Percentiles rank a stretch among this genome's conserved stretches.
Conservation (phyloP, 441 rosid genomes). For the Flueggea neowawraea region DNA sequence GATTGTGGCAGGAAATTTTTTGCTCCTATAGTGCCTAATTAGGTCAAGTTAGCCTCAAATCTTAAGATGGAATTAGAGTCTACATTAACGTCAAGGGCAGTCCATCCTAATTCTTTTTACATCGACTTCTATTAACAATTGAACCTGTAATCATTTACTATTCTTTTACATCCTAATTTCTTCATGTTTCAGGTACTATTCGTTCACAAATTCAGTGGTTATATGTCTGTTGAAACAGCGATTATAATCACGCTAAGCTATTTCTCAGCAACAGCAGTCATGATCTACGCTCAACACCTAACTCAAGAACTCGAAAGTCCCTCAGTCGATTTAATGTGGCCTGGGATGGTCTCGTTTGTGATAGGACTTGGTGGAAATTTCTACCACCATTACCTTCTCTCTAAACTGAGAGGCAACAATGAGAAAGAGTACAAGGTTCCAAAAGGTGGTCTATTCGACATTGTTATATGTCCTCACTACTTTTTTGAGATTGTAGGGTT, state of each 20-base stretch:
- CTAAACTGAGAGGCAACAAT: conserved; percentile 38
- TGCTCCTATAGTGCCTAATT: too few relatives aligned
- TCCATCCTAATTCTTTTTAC: too few relatives aligned
- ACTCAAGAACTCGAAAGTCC: conserved; percentile 42
- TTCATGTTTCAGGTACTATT: conserved; percentile 43
- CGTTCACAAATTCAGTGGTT: conserved; percentile 67
- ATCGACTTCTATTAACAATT: too few relatives aligned
- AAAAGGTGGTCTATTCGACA: conserved; percentile 53
- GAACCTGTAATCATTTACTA: too few relatives aligned
- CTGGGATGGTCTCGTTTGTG: conserved; percentile 39
- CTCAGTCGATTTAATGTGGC: conserved; percentile 34
- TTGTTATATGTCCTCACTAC: conserved; percentile 71
- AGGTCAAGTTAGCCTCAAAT: too few relatives aligned
- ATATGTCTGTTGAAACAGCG: conserved; percentile 29
- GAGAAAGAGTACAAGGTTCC: conserved; percentile 64
- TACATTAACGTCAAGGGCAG: too few relatives aligned
- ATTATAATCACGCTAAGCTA: conserved; percentile 38
- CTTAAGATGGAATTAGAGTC: too few relatives aligned
- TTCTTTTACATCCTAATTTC: too few relatives aligned
- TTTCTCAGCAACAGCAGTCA: conserved; percentile 25
- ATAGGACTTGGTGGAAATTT: conserved; percentile 64
- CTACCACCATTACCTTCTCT: conserved; percentile 70
- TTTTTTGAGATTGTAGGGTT: conserved; percentile 63
- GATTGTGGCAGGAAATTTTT: too few relatives aligned
- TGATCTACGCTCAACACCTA: conserved; percentile 51